Base-by-base conservation (phyloP, 306 rosid species). In the Calophaca sinica region DNA sequence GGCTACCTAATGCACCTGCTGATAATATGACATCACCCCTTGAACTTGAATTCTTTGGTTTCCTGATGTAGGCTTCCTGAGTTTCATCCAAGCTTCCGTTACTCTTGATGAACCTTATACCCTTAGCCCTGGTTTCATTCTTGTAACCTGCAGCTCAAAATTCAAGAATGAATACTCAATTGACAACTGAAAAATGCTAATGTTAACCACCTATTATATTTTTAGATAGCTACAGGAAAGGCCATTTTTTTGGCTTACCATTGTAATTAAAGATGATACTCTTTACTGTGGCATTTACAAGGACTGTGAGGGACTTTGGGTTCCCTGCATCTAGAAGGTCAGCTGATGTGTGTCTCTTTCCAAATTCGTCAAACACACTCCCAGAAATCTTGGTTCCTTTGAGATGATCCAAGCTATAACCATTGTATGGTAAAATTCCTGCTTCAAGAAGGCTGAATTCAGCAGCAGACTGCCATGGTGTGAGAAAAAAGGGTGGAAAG, bases 1-100 rank as follows among this genome's bases (percentile, higher is more conserved):
- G 96, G 73, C 96, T 89, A 45, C 97, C 91, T 46, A 89, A 46
- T 36, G 96, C 90, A 44, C 93, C 96, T 50, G 96, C 96, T 32
- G 93, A 63, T 46, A 89, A 80, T 74, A 92, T 92, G 9, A 92
- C 87, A 44, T 89, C 93, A n/a, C 97, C 91, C 48, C 57, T 45
- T 52, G 90, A 72, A 6, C 65, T 80, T 14, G 88, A 85, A 51
- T 80, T 74, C 35, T 80, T 57, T 10, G 73, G 76, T 38, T 70
- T 79, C 14, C 60, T 84, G 55, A 92, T 82, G 84, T 87, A 84
- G 49, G 87, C 92, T 84, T 85, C 81, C 63, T 82, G 62, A 3
- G 81, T 74, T 73, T 81, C 55, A 0, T 69, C 73, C 9, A 84
- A 75, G 54, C 55, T 77, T 29, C 88, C 88, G 73, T 88, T 67